Evolutionary conservation across 129 eudicot species (phyloP).

Genomic region (Chrysanthemum lavandulifolium): DNA sequence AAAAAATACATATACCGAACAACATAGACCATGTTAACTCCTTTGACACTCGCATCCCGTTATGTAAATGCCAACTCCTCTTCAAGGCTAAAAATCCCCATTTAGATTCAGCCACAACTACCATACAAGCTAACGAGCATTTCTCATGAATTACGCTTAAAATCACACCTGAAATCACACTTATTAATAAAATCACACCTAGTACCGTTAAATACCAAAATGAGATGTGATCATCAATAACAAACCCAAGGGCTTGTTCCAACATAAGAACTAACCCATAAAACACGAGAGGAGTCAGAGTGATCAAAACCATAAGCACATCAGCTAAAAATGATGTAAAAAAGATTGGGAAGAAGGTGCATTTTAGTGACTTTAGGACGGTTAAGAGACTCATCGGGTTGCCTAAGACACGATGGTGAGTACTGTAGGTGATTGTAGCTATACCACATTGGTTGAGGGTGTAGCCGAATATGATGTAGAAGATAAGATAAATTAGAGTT

Average conservation of each 20-base stretch:
- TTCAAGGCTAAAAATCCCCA: slow-evolving; percentile 51
- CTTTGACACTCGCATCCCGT: neutral
- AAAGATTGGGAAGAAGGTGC: slow-evolving; percentile 43
- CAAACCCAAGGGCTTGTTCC: slow-evolving; percentile 25
- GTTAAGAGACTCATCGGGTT: slow-evolving; percentile 46
- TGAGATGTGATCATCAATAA: neutral
- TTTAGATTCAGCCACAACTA: slow-evolving; percentile 50
- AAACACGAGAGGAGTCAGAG: neutral
- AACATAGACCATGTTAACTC: slow-evolving; percentile 18
- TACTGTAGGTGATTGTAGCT: slow-evolving; percentile 48
- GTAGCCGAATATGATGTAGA: slow-evolving; percentile 13
- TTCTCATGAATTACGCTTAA: slow-evolving; percentile 20
- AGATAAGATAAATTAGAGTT: slow-evolving; percentile 2
- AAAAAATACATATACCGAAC: slow-evolving; percentile 32
- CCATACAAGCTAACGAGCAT: slow-evolving; percentile 42
- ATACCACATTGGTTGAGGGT: slow-evolving; percentile 40
- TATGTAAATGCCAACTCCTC: slow-evolving; percentile 42
- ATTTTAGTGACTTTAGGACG: slow-evolving; percentile 37
- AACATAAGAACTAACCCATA: neutral
- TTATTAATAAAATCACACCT: neutral
- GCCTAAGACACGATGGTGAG: slow-evolving; percentile 47
- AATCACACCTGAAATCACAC: neutral
- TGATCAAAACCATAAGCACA: slow-evolving; percentile 23
- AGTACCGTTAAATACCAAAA: neutral
- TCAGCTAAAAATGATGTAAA: neutral